Evolutionary conservation across 1,284 basidiomycete genomes (phyloP).

Genomic region (Anthracocystis setariae): DNA sequence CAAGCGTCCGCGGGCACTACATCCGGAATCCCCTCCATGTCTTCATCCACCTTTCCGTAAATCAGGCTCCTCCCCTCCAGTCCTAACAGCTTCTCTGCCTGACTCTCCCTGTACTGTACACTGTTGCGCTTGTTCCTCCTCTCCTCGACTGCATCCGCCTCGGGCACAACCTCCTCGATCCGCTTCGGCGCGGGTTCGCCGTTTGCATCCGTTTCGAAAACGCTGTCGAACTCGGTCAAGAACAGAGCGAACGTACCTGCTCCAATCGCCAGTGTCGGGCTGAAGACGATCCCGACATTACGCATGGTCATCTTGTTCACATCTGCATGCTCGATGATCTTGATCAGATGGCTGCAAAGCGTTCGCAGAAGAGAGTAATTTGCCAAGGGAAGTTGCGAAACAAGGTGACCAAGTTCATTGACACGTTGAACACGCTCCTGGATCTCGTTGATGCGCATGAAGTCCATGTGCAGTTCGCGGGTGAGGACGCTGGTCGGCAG

Average conservation of each 20-base stretch:
- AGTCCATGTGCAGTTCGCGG: slow-evolving; percentile 60
- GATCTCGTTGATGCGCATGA: slow-evolving; percentile 73
- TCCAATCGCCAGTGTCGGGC: slow-evolving; percentile 63
- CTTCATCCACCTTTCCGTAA: slow-evolving; percentile 30
- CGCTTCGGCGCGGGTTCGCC: slow-evolving; percentile 50
- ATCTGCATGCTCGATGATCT: slow-evolving; percentile 88
- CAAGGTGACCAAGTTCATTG: slow-evolving; percentile 83
- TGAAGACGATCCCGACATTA: slow-evolving; percentile 93
- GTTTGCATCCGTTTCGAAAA: slow-evolving; percentile 59
- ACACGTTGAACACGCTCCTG: slow-evolving; percentile 87
- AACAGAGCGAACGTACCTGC: slow-evolving; percentile 62
- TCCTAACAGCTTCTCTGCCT: slow-evolving; percentile 47
- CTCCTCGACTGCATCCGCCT: slow-evolving; percentile 8
- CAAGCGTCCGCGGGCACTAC: slow-evolving; percentile 14
- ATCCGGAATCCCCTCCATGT: slow-evolving; percentile 35
- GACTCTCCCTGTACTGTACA: slow-evolving; percentile 40
- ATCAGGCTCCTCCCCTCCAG: slow-evolving; percentile 42
- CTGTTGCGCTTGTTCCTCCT: slow-evolving; percentile 47
- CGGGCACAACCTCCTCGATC: slow-evolving; percentile 42
- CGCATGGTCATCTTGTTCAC: slow-evolving; percentile 99
- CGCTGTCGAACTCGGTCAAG: slow-evolving; percentile 60
- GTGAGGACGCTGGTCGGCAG: slow-evolving; percentile 62
- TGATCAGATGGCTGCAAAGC: slow-evolving; percentile 91
- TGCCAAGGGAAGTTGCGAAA: slow-evolving; percentile 84
- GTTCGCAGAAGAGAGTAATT: slow-evolving; percentile 95